A percentile compares a stretch with the other conserved stretches of the same genome.
Conservation (phyloP, 2,329 filamentous ascomycete genomes). For the Venturia effusa region DNA sequence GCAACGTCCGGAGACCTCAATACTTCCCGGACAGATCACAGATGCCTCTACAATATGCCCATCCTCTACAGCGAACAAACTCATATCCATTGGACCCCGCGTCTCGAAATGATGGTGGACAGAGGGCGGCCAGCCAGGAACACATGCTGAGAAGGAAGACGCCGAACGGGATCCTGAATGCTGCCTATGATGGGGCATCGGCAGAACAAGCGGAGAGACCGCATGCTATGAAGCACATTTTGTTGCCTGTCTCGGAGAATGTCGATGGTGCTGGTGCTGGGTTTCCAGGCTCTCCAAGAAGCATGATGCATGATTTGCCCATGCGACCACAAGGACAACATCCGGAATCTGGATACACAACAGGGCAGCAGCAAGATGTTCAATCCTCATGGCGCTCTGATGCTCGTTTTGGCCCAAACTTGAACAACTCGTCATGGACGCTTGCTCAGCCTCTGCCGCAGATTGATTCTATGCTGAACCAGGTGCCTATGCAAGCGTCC, state of each 20-base stretch:
- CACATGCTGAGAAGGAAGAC: constrained; percentile 85
- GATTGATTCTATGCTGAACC: constrained; percentile 51
- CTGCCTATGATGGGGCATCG: constrained; percentile 79
- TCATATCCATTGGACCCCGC: constrained; percentile 23
- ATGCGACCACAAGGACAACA: constrained; percentile 20
- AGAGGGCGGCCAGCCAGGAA: constrained; percentile 36
- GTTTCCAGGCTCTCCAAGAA: constrained; percentile 16
- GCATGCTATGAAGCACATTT: constrained; percentile 72
- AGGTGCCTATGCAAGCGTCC: constrained; percentile 45
- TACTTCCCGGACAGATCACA: constrained; percentile 14
- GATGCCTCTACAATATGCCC: constrained; percentile 27
- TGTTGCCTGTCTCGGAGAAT: constrained; percentile 50
- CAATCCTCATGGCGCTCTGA: constrained; percentile 17
- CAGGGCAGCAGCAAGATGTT: constrained; percentile 2
- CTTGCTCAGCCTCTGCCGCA: constrained; percentile 37
- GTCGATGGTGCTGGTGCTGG: constrained; percentile 11
- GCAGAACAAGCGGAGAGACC: constrained; percentile 62
- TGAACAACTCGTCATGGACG: constrained; percentile 21
- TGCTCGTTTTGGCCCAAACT: neutral
- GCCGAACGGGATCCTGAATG: constrained; percentile 83
- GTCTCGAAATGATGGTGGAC: constrained; percentile 15
- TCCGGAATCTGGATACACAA: neutral
- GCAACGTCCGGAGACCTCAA: neutral
- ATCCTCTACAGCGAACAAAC: constrained; percentile 27
- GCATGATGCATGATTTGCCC: constrained; percentile 22